Evolutionary conservation across 2,329 filamentous ascomycete genomes (phyloP).

Genomic region (Alternaria alternata): DNA sequence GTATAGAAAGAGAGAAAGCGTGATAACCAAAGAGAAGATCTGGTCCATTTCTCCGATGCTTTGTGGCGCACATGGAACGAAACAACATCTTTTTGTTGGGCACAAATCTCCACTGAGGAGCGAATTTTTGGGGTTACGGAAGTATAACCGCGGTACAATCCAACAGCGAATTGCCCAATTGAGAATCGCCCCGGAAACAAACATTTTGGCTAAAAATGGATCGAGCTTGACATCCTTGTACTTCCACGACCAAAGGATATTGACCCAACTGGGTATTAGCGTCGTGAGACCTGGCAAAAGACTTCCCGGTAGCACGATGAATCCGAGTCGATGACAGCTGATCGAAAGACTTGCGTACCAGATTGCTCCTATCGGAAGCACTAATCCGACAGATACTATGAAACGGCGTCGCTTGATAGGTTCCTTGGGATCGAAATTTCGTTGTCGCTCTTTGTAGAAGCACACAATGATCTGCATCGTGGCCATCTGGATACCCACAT

Average conservation of each 20-base stretch:
- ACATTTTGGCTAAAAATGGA: too few species aligned
- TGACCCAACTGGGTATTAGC: too few species aligned
- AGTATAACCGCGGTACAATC: rapidly evolving
- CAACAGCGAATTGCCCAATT: not conserved
- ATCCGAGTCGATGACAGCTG: not conserved
- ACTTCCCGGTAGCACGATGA: not conserved
- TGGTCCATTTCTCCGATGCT: not conserved
- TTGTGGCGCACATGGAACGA: not conserved
- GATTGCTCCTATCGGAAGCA: not conserved
- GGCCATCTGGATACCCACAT: not conserved
- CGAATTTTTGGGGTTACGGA: not conserved
- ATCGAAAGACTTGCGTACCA: not conserved
- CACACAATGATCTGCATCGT: not conserved
- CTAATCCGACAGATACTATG: not conserved
- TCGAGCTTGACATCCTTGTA: too few species aligned
- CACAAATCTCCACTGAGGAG: not conserved
- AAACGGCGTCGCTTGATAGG: not conserved
- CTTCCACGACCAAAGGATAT: not conserved
- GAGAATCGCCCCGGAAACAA: not conserved
- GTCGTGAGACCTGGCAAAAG: not conserved
- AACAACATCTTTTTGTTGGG: not conserved
- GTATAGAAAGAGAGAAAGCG: not conserved
- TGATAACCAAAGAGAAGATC: not conserved
- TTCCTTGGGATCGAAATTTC: not conserved
- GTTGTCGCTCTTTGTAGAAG: not conserved